Evolutionary conservation across 192 early-diverging fungal species (phyloP).

Genomic region (Piromyces sp.): DNA sequence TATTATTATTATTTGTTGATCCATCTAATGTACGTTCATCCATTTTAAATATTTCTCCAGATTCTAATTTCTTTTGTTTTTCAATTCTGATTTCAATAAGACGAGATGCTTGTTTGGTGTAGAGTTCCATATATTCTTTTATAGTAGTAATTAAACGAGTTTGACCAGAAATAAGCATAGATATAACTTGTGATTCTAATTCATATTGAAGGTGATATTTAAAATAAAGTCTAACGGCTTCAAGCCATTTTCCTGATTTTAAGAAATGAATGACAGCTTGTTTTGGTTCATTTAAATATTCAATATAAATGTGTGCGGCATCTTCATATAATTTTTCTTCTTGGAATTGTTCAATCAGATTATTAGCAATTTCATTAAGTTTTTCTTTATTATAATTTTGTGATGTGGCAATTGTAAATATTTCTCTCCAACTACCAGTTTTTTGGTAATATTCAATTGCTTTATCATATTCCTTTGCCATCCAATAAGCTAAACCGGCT

Average conservation of each 20-base stretch:
- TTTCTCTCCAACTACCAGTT: slow-evolving; percentile 44
- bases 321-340: not conserved
- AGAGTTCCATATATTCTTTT: not conserved
- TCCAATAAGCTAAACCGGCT: slow-evolving; percentile 36
- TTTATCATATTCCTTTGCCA: slow-evolving; percentile 33
- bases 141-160: not conserved
- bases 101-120: not conserved
- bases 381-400: slow-evolving; percentile 23
- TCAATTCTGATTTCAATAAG: not conserved
- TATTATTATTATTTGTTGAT: slow-evolving; percentile 34
- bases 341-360: slow-evolving; percentile 16
- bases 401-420: slow-evolving; percentile 40
- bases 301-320: not conserved
- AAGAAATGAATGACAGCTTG: not conserved
- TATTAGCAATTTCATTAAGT: slow-evolving; percentile 26
- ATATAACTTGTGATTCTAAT: not conserved
- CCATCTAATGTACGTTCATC: not conserved
- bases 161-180: not conserved
- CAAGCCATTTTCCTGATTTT: not conserved
- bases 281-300: slow-evolving; percentile 1
- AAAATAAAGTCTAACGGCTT: not conserved
- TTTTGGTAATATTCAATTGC: slow-evolving; percentile 40
- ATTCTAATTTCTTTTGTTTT: not conserved
- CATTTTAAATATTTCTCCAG: not conserved
- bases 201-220: not conserved